Evolutionary conservation across 352 stramenopile species (phyloP), one percentile per base, ranked within the genome.

Genomic region (Pythium inflatum): DNA sequence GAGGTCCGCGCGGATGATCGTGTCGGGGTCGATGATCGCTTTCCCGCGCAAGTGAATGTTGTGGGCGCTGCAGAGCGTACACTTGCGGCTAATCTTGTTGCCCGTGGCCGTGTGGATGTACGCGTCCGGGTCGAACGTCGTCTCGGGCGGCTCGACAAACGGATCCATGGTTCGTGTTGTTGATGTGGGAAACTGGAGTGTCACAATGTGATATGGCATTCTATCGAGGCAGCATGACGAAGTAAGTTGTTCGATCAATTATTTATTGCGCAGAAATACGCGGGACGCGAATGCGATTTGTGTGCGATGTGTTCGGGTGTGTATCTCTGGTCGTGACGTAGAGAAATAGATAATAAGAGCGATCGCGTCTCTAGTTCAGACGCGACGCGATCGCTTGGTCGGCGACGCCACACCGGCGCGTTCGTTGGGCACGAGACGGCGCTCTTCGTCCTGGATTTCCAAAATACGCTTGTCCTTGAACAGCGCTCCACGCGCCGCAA

Each of bases 1-100:
- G 50, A 94, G 75, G 65, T 96, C 89, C 13, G 86, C 89, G 49
- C 89, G 85, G 24, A 96, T 81, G 62, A 93, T 87, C 33, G 79
- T 80, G 36, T 76, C 82, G 6, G 84, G 74, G 53, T 92, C 70
- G 38, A 96, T 82, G 73, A 95, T 92, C 34, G 84, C 87, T 75
- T 92, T 92, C 72, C 87, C 87, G 46, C 87, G 87, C 48, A 94
- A 56, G 62, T 91, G 82, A 55, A 81, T 81, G 62, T 81, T 81
- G 62, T 79, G 71, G 1, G 75, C 74, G 50, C 72, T 76, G 53
- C 73, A 78, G 43, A 81, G 72, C 55, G 71, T 75, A 40, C 71
- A 81, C 30, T 79, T 57, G 50, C 75, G 75, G 28, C 75, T 79
- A 54, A 81, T 81, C 65, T 81, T 81, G 62, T 81, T 81, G 46